A percentile compares a stretch with the other conserved stretches of the same genome.
Conservation (phyloP, 345 rosid species). For the Lepidium aucheri region DNA sequence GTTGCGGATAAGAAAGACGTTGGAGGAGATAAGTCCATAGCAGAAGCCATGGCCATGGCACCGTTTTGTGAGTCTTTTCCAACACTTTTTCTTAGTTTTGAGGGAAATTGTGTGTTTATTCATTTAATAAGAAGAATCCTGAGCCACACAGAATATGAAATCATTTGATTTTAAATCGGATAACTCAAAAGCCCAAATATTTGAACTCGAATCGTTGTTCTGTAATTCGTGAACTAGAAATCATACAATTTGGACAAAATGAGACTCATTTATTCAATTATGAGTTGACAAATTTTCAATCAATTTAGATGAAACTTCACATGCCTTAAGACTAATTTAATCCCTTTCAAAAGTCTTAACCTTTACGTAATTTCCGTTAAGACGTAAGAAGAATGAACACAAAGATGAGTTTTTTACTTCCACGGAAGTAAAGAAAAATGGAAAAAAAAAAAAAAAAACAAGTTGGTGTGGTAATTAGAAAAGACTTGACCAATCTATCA, state of each 20-base stretch:
- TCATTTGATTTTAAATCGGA: neutral
- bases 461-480: neutral
- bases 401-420: constrained; percentile 4
- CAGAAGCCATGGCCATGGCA: constrained; percentile 26
- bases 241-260: neutral
- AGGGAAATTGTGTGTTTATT: neutral
- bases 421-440: neutral
- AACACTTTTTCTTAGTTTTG: neutral
- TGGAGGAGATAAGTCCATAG: constrained; percentile 35
- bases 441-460: constrained; percentile 2
- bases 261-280: neutral
- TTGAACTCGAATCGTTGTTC: neutral
- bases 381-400: neutral
- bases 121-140: neutral
- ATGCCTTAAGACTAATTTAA: neutral
- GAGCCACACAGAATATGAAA: constrained; percentile 14
- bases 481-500: constrained; percentile 12
- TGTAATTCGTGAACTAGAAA: neutral
- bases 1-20: constrained; percentile 36
- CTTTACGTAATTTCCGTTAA: neutral
- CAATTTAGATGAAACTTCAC: constrained; percentile 6
- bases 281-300: constrained; percentile 2
- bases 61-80: neutral
- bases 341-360: constrained; percentile 4
- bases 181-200: neutral